Percentiles rank a stretch among this genome's conserved stretches.
phyloP scores from a whole-genome alignment of 148 eudicot species.

The Pharnaceum exiguum region DNA sequence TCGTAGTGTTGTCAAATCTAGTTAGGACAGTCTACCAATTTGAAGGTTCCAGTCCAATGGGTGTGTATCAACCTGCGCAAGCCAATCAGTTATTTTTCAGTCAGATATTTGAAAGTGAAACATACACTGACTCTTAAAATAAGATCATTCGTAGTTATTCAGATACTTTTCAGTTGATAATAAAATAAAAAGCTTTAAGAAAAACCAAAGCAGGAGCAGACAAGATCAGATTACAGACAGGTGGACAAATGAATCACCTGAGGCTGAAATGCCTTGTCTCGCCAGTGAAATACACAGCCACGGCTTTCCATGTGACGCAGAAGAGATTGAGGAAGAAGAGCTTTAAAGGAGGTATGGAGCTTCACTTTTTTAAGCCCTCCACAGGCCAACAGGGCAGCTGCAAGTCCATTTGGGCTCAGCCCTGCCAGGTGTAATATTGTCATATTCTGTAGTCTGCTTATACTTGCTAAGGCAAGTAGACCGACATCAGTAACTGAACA shows the following conservation, averaged over 20 bases:
- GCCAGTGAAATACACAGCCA: conserved; percentile 66
- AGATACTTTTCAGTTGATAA: too few species aligned
- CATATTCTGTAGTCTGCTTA: conserved; percentile 69
- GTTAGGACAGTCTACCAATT: conserved; percentile 8
- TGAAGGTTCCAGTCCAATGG: conserved; percentile 18
- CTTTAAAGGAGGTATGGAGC: conserved; percentile 55
- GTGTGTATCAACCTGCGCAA: conserved; percentile 16
- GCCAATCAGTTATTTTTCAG: not conserved
- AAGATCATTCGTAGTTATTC: too few species aligned
- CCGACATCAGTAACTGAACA: conserved; percentile 71
- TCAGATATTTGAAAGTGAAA: not conserved
- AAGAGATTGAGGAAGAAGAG: conserved; percentile 47
- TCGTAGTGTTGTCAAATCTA: conserved; percentile 5
- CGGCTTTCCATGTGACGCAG: conserved; percentile 63
- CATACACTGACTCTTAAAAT: too few species aligned
- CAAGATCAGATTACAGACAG: not conserved
- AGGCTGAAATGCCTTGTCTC: conserved; percentile 58
- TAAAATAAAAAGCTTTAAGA: not conserved
- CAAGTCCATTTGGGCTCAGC: conserved; percentile 62
- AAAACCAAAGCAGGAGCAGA: not conserved
- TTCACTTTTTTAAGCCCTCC: conserved; percentile 73
- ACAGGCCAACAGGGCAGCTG: conserved; percentile 68
- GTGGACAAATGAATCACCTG: conserved; percentile 12
- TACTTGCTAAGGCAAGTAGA: conserved; percentile 61
- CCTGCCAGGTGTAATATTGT: conserved; percentile 67